Conservation (phyloP, 2,329 filamentous ascomycete species). For the Colletotrichum sp. region DNA sequence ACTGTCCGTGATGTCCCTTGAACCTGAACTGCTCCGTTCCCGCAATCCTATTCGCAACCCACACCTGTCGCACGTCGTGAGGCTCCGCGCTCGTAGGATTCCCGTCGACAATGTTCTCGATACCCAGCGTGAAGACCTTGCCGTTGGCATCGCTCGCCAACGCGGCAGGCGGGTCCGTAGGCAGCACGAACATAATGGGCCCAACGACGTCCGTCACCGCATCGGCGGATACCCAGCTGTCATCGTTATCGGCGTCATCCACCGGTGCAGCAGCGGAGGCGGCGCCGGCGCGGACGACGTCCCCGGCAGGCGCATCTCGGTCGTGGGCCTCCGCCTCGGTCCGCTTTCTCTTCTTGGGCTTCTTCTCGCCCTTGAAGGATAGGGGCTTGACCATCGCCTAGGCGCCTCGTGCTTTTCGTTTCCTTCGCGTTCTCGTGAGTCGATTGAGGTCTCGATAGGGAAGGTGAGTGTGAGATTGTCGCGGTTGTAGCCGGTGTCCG, state of each 20-base stretch:
- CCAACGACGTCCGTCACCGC: constrained; percentile 75
- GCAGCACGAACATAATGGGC: constrained; percentile 82
- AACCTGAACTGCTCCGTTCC: constrained; percentile 85
- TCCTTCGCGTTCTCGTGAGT: background rate
- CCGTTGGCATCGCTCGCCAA: constrained; percentile 87
- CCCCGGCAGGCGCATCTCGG: constrained; percentile 20
- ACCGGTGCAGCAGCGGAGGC: constrained; percentile 22
- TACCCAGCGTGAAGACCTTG: constrained; percentile 78
- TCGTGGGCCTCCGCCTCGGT: constrained; percentile 51
- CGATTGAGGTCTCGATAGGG: background rate
- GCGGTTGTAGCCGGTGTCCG: constrained; percentile 5
- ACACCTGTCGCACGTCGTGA: constrained; percentile 94
- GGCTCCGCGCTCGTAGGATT: constrained; percentile 88
- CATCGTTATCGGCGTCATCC: constrained; percentile 64
- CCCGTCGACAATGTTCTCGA: constrained; percentile 89
- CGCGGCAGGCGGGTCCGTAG: constrained; percentile 74
- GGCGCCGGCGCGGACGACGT: constrained; percentile 31
- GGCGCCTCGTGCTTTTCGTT: background rate
- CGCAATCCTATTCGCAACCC: constrained; percentile 83
- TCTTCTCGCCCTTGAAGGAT: constrained; percentile 97
- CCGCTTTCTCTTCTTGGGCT: constrained; percentile 89
- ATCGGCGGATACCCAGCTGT: constrained; percentile 92
- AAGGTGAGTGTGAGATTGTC: background rate
- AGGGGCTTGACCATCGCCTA: constrained; percentile 84
- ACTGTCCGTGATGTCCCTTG: constrained; percentile 90